Evolutionary conservation across 352 stramenopile genomes (phyloP).

Genomic region (Hyaloperonospora brassicae): DNA sequence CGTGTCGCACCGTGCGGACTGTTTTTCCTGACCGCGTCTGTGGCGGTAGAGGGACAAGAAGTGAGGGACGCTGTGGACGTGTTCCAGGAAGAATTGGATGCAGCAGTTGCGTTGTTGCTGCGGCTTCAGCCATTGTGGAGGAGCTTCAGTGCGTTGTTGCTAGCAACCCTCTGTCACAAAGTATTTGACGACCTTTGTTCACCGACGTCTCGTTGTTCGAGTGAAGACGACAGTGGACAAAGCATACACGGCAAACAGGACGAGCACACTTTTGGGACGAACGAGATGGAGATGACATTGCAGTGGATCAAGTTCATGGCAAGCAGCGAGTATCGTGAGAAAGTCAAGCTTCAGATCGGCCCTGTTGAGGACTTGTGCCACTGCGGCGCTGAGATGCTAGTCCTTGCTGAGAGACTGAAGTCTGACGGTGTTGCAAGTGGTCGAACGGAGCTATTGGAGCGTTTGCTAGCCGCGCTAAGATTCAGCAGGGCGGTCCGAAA

Average conservation of each 20-base stretch:
- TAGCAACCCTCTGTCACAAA: conserved; percentile 44
- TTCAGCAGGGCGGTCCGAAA: conserved; percentile 47
- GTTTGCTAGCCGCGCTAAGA: conserved; percentile 30
- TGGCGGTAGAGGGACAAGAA: conserved; percentile 4
- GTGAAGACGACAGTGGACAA: conserved; percentile 7
- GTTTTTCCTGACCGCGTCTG: conserved; percentile 29
- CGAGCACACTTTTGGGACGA: conserved; percentile 1
- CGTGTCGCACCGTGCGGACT: conserved; percentile 33
- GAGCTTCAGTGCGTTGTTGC: conserved; percentile 42
- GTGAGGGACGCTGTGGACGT: conserved; percentile 7
- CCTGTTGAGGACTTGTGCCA: conserved; percentile 57
- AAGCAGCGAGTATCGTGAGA: conserved; percentile 59
- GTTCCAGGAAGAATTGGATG: conserved; percentile 17
- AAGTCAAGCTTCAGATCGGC: conserved; percentile 47
- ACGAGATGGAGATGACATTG: conserved; percentile 33
- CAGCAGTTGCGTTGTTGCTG: conserved; percentile 35
- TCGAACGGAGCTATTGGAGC: conserved; percentile 22
- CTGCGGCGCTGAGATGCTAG: conserved; percentile 51
- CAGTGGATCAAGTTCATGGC: conserved; percentile 59
- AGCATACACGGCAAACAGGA: conserved; percentile 1
- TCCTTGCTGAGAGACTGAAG: conserved; percentile 25
- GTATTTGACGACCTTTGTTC: conserved; percentile 25
- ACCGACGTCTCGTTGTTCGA: conserved; percentile 7
- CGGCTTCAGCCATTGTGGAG: conserved; percentile 47
- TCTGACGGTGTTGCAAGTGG: conserved; percentile 4